Evolutionary conservation across 257 asterid species (phyloP).

Genomic region (Solanum dulcamara): DNA sequence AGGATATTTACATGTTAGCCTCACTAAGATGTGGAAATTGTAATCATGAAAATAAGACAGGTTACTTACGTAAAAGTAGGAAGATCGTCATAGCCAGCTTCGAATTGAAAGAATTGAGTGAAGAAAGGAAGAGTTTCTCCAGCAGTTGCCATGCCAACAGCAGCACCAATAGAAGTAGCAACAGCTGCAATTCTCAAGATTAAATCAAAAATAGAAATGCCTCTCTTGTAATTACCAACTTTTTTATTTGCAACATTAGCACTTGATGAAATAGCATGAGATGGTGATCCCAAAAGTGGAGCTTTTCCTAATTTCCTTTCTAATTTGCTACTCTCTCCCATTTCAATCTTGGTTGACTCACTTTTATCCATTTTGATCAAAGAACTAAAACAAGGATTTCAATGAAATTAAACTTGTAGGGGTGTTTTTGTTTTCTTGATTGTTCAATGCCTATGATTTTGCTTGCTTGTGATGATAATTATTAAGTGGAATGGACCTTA

Average conservation of each 20-base stretch:
- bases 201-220: constrained; percentile 22
- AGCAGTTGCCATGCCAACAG: constrained; percentile 30
- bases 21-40: not conserved
- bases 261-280: not conserved
- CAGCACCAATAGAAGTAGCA: constrained; percentile 21
- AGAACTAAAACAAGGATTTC: too few species aligned
- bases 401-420: not conserved
- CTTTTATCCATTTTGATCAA: constrained; percentile 28
- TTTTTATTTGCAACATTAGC: constrained; percentile 6
- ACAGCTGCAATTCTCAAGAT: constrained; percentile 19
- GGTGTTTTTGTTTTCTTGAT: not conserved
- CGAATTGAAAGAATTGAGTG: constrained; percentile 23
- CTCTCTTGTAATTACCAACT: constrained; percentile 11
- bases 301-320: constrained; percentile 66
- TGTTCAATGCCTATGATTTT: not conserved
- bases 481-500: not conserved
- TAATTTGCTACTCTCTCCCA: constrained; percentile 44
- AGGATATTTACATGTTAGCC: not conserved
- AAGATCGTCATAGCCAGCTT: constrained; percentile 27
- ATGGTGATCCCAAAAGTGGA: constrained; percentile 34
- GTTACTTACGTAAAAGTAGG: constrained; percentile 58
- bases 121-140: constrained; percentile 27
- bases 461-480: constrained; percentile 23
- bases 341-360: constrained; percentile 42
- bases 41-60: not conserved